Base-by-base conservation (phyloP, 2,329 filamentous ascomycete species). In the Eutypella sp. region DNA sequence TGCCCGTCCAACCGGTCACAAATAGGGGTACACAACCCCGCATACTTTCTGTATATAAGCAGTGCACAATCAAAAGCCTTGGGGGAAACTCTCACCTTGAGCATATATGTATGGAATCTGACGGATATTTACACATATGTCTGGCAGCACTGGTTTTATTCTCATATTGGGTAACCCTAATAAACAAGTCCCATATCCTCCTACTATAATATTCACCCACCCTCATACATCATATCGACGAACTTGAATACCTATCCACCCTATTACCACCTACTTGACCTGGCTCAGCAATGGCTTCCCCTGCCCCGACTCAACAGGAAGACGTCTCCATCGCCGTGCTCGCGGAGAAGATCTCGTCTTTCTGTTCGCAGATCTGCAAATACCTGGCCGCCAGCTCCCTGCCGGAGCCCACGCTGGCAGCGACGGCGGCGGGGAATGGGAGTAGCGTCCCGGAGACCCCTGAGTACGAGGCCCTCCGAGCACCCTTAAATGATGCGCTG, bases 401-500 rank as follows among this genome's bases (percentile, higher is more conserved):
- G 15, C 40, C 40, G n/a, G 15, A 41, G 24, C 40, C 40, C 22
- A 41, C 15, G 25, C 29, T 41, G 6, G 29, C 10, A 19, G 23
- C 40, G 19, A 27, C 25, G 4, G 23, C 15, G 40, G 40, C 15
- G 29, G 25, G 25, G 25, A 29, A 29, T 29, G 25, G 25, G 25
- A 13, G 25, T 13, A 16, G 5, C 29, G 23, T 41, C 23, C 40
- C 40, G 29, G 15, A 41, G 20, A 41, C 40, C 19, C 19, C 23
- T 16, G 40, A 41, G 11, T 41, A 41, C 23, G 40, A 41, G 19
- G 40, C 40, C 19, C 22, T 41, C 23, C 23, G 40, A 22, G 40
- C 40, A 16, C 24, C 40, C 19, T 16, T 41, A 16, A 41, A 41
- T 24, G 40, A 41, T 41, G 40, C 40, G 15, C 15, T 29, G 23